Evolutionary conservation across 1,139 yeast species (phyloP), one percentile per base, ranked within the genome.

Genomic region (Keqinozyma sinolaborantium): DNA sequence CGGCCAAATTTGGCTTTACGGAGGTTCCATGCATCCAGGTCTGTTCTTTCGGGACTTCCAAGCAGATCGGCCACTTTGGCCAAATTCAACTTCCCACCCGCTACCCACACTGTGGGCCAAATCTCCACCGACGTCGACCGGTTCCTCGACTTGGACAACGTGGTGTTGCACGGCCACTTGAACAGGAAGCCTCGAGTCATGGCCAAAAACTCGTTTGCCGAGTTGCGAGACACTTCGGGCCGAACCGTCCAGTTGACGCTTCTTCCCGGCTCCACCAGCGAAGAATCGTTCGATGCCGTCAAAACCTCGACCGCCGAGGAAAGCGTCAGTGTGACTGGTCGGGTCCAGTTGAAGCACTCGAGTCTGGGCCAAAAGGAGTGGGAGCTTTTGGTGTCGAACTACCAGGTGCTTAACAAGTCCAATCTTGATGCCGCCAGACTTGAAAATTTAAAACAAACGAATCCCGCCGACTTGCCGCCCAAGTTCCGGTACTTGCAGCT

Each of bases 401-500:
- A 79, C 25, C 79, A 77, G 30, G 61, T 77, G 0, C 61, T 92
- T 30, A 90, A 88, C 50, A 52, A 60, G n/a, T 73, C 95, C 3
- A 74, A 74, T 40, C 64, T 77, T 25, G 73, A 76, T 26, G 87
- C 94, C 0, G 75, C 95, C 1, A 83, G 87, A 41, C 62, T 90
- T 29, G 82, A 79, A 32, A 72, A 77, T 24, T 60, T 81, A 34
- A 75, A 76, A 38, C 73, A 65, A 47, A 26, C 51, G 23, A 65
- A 63, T 24, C 76, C 78, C 0, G 59, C 60, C 5, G 73, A 68
- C 7, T 73, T 81, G 56, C 96, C 96, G 0, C 80, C 88, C 2
- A 83, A 87, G 46, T 80, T 77, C 48, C 64, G 97, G 34, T 88
- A 82, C 53, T 60, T 92, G 31, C 96, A 90, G 54, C 61, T 92